phyloP scores from a whole-genome alignment of 78 protist genomes.

The Capsaspora owczarzaki region DNA sequence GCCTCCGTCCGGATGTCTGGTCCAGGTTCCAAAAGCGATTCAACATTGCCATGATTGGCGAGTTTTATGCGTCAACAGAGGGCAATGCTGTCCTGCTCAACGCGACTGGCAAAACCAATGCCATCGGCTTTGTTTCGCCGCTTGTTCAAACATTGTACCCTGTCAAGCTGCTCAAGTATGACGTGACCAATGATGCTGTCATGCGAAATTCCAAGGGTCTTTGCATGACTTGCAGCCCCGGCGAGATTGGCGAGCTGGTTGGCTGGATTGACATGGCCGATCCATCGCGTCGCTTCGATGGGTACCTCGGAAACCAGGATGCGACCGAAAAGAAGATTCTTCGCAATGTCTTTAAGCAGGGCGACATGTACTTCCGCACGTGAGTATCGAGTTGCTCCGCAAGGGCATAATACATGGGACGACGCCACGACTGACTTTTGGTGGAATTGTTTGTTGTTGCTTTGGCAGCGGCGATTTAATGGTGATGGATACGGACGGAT shows the following conservation, averaged over 20 bases:
- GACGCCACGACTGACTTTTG: too few species aligned
- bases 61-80: slow-evolving; percentile 52
- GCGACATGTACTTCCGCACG: slow-evolving; percentile 36
- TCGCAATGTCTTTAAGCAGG: slow-evolving; percentile 9
- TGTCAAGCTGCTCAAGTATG: not conserved
- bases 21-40: slow-evolving; percentile 2
- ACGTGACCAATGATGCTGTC: not conserved
- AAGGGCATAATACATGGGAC: too few species aligned
- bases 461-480: too few species aligned
- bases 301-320: slow-evolving; percentile 21
- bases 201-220: slow-evolving; percentile 19
- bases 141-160: not conserved
- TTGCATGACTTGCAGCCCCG: slow-evolving; percentile 4
- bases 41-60: slow-evolving; percentile 12
- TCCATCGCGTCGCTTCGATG: slow-evolving; percentile 18
- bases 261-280: slow-evolving; percentile 5
- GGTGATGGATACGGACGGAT: too few species aligned
- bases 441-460: too few species aligned
- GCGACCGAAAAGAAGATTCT: too few species aligned
- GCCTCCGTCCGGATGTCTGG: slow-evolving; percentile 58
- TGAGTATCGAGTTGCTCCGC: too few species aligned
- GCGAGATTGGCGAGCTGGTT: slow-evolving; percentile 36
- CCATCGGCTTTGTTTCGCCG: slow-evolving; percentile 8
- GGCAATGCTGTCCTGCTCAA: slow-evolving; percentile 10
- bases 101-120: not conserved